Percentiles rank a stretch among this genome's conserved stretches.
These are phyloP conservation scores for Coemansia sp. DNA, from an alignment of 192 early-diverging fungal species.

Conservation along the genomic window DNA sequence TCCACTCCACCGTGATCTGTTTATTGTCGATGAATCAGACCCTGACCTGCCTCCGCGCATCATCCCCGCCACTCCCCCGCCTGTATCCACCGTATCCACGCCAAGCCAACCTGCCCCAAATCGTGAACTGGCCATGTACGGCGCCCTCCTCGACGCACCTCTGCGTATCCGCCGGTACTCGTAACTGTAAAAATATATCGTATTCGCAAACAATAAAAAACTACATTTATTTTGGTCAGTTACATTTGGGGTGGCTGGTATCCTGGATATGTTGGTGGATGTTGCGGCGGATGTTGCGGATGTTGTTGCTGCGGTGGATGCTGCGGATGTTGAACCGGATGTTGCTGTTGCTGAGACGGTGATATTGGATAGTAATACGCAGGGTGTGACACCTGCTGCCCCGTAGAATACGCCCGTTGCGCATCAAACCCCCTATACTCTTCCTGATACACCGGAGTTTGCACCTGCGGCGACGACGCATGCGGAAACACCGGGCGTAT, in stretches of 20 bases:
- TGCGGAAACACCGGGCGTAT: conserved; percentile 1
- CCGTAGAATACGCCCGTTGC: neutral
- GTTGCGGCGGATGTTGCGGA: neutral
- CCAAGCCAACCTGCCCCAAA: neutral
- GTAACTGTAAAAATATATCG: neutral
- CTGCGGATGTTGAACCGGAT: conserved; percentile 14
- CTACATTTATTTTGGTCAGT: conserved; percentile 4
- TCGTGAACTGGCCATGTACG: conserved; percentile 28
- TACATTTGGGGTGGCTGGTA: neutral
- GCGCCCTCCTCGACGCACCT: conserved; percentile 33
- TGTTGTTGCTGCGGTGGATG: neutral
- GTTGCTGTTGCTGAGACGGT: conserved; percentile 12
- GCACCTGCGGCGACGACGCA: conserved; percentile 7
- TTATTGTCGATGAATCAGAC: conserved; percentile 32
- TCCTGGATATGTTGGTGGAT: conserved; percentile 1
- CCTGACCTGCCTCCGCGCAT: conserved; percentile 14
- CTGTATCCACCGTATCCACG: neutral
- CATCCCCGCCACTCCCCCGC: conserved; percentile 15
- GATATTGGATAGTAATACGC: conserved; percentile 12
- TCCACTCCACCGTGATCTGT: conserved; percentile 22
- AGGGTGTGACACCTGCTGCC: conserved; percentile 4
- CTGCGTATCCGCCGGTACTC: conserved; percentile 36
- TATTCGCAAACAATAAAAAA: neutral
- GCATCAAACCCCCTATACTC: neutral
- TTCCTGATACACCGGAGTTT: neutral